Conservation (phyloP, 2,329 filamentous ascomycete genomes). For the Elsinoe arachidis region DNA sequence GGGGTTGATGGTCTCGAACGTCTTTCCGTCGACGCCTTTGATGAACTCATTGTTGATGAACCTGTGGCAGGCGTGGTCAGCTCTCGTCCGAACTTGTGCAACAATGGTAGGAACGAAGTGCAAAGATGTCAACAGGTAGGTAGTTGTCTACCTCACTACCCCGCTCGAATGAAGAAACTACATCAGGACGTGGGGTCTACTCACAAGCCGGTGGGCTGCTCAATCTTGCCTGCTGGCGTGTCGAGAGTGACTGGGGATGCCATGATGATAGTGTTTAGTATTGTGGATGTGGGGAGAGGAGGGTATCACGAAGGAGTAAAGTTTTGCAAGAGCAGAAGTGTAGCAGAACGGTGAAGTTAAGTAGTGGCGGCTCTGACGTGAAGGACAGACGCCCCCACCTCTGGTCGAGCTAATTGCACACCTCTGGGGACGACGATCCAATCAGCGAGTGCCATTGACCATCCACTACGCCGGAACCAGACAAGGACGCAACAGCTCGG, state of each 20-base stretch:
- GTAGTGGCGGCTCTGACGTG: not conserved
- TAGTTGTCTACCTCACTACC: not conserved
- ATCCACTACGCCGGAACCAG: constrained; percentile 11
- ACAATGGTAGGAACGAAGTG: not conserved
- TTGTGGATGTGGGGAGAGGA: constrained; percentile 6
- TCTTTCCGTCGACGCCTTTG: constrained; percentile 74
- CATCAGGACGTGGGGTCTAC: constrained; percentile 22
- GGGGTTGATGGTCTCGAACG: constrained; percentile 88
- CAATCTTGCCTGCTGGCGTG: constrained; percentile 55
- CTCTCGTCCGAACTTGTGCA: not conserved
- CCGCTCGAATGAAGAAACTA: not conserved
- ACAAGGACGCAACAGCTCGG: constrained; percentile 3
- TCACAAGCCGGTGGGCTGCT: constrained; percentile 47
- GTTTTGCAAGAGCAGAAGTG: not conserved
- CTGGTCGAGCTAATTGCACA: constrained; percentile 2
- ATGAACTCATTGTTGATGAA: constrained; percentile 95
- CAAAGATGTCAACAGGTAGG: not conserved
- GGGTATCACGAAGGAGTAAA: constrained; percentile 20
- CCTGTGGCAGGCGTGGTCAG: constrained; percentile 33
- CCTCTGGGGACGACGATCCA: not conserved
- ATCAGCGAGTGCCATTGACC: not conserved
- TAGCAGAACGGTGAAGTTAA: constrained; percentile 2
- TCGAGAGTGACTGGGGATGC: constrained; percentile 53
- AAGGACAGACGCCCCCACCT: not conserved
- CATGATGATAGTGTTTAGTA: constrained; percentile 23